Base-by-base conservation (phyloP, 108 stramenopile species). In the Nitzschia sp. region DNA sequence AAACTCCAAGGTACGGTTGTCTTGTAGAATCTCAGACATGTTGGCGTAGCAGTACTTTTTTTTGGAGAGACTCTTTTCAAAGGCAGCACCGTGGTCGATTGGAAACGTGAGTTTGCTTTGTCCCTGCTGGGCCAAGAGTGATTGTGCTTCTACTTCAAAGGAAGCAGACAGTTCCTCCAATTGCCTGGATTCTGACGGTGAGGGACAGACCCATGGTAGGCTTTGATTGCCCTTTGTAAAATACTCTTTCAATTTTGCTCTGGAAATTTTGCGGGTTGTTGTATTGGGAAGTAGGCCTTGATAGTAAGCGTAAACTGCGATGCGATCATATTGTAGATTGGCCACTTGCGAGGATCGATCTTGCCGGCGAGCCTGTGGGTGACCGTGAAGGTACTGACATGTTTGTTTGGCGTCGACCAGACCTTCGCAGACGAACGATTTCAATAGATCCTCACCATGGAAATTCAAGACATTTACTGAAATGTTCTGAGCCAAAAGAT, bases 191-290 rank as follows among this genome's bases (percentile, higher is more conserved):
- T 34, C 29, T 3, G 29, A 5, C 29, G 29, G 5, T 2, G 61
- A 22, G 0, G 61, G 61, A 46, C 61, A 62, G n/a, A 25, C 10
- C 61, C 61, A 62, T 44, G 61, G 61, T 44, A 62, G 61, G 22
- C 24, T 54, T 20, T 7, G 2, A 20, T 20, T 54, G 3, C 12
- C 53, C 10, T 62, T 17, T 19, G 42, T 17, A 9, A 22, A 42
- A 24, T 62, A 62, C 41, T 10, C 21, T 21, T 20, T 1, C n/a
- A 62, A 3, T 21, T 46, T n/a, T 6, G n/a, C 19, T 11, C 22
- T 11, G 1, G 43, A 7, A 1, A 21, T 3, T 9, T 22, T 43
- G 14, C 61, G 41, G 2, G 41, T 19, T 10, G 40, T n/a, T 2
- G 42, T 46, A 37, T 42, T 19, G 8, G 15, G 41, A 12, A 62